Base-by-base conservation (phyloP, 108 stramenopile species). In the Conticribra guillardii region DNA sequence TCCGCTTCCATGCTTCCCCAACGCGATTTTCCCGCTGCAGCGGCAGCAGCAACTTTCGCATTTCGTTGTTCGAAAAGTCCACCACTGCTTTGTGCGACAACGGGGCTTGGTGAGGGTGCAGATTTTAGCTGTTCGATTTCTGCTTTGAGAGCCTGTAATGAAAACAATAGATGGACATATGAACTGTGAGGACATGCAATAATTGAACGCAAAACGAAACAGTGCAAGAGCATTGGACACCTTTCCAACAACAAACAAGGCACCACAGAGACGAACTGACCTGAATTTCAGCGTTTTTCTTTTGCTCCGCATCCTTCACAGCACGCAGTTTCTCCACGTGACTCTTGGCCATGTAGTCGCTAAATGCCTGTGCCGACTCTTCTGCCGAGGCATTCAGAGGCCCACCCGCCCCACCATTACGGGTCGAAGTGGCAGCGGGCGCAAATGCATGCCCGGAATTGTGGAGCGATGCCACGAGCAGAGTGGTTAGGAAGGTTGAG, bases 241-340 rank as follows among this genome's bases (percentile, higher is more conserved):
- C 4, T 41, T 8, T 17, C 32, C 9, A 27, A 8, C 16, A 3
- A 27, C 21, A 29, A 11, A 64, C 27, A 15, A 29, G 11, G 27
- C 3, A 8, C 19, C 16, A 24, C 5, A 44, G 5, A 44, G 11
- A 26, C 21, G 5, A 27, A 46, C 60, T 41, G 3, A 87, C 88
- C 62, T 77, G 47, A 50, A 93, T 93, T 60, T 90, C 88, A 0
- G 71, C 82, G 58, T 88, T 81, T 64, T 93, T 93, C 65, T 84
- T 84, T 4, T 68, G 58, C 59, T 91, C 89, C n/a, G 77, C 77
- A 14, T 62, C 75, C 37, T 85, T 81, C 41, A 91, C 59, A 14
- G 89, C 88, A 50, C 66, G 61, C 27, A 93, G 33, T 64, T 93
- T 93, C 47, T 93, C 92, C 56, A 87, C 89, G 52, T 93, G 92